Evolutionary conservation across 306 rosid species (phyloP).

Genomic region (Neltuma alba): DNA sequence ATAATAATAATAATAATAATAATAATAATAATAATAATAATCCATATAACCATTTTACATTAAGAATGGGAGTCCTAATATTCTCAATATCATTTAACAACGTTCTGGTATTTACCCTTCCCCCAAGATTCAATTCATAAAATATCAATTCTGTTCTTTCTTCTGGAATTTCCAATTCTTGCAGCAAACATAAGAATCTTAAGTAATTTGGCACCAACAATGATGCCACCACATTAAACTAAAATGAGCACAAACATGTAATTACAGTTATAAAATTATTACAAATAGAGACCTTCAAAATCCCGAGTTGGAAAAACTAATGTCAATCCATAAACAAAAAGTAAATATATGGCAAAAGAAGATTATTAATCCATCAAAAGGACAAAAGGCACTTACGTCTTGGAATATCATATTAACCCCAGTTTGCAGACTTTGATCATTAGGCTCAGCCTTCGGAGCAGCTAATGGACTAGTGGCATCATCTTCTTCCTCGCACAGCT

Average conservation of each 20-base stretch:
- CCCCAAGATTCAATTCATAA: not conserved
- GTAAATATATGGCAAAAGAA: not conserved
- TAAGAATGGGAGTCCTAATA: not conserved
- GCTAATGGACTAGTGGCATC: slow-evolving; percentile 95
- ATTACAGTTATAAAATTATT: slow-evolving; percentile 16
- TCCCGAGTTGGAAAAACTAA: slow-evolving; percentile 16
- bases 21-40: too few relatives aligned
- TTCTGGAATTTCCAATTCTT: too few relatives aligned
- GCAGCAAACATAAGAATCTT: not conserved
- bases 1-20: too few relatives aligned
- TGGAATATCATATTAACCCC: slow-evolving; percentile 61
- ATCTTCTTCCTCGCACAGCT: slow-evolving; percentile 97
- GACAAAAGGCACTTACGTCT: slow-evolving; percentile 57
- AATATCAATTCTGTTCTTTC: too few relatives aligned
- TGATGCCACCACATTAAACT: not conserved
- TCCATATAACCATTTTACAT: not conserved
- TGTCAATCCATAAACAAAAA: not conserved
- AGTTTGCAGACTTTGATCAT: slow-evolving; percentile 64
- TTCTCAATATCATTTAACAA: not conserved
- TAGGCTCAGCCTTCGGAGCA: slow-evolving; percentile 79
- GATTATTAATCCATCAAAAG: not conserved
- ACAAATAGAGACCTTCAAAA: slow-evolving; percentile 20
- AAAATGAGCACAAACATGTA: not conserved
- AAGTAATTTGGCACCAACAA: not conserved
- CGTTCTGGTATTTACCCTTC: not conserved